Conservation (phyloP, 495 filamentous ascomycete genomes). For the Hypoxylon cercidicola region DNA sequence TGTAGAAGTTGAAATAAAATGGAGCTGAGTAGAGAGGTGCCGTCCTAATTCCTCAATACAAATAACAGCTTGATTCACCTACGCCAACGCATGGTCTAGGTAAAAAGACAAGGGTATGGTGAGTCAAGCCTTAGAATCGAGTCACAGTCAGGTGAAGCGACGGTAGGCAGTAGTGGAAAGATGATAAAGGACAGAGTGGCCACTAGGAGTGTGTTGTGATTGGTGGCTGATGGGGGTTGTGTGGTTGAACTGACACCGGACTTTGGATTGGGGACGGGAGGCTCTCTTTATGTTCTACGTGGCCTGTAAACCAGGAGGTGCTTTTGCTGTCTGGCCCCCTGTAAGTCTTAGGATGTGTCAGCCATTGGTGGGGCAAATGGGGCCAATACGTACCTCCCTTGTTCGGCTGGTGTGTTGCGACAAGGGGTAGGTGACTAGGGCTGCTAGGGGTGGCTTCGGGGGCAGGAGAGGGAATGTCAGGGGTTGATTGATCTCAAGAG, state of each 20-base stretch:
- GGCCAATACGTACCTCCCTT: constrained; percentile 28
- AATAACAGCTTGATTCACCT: constrained; percentile 44
- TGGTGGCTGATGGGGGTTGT: constrained; percentile 6
- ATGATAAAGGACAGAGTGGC: constrained; percentile 31
- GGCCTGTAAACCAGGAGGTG: constrained; percentile 38
- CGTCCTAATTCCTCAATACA: constrained; percentile 57
- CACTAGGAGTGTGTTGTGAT: constrained; percentile 14
- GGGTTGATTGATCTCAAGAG: constrained; percentile 34
- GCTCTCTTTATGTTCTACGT: constrained; percentile 50
- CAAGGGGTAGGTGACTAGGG: not conserved
- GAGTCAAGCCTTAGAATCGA: constrained; percentile 29
- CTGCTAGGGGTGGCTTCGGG: constrained; percentile 14
- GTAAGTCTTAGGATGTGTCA: constrained; percentile 34
- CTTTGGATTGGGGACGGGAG: constrained; percentile 16
- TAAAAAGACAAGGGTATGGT: constrained; percentile 23
- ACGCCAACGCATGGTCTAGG: constrained; percentile 33
- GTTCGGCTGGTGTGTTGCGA: constrained; percentile 1
- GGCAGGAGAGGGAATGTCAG: constrained; percentile 29
- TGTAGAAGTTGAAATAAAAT: constrained; percentile 26
- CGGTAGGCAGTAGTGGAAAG: constrained; percentile 11
- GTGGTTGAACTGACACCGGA: not conserved
- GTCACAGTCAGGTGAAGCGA: constrained; percentile 17
- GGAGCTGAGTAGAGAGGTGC: constrained; percentile 51
- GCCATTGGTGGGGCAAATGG: constrained; percentile 24
- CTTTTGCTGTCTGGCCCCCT: constrained; percentile 25